Evolutionary conservation across 1,284 basidiomycete species (phyloP).

Genomic region (Boletus mariae): DNA sequence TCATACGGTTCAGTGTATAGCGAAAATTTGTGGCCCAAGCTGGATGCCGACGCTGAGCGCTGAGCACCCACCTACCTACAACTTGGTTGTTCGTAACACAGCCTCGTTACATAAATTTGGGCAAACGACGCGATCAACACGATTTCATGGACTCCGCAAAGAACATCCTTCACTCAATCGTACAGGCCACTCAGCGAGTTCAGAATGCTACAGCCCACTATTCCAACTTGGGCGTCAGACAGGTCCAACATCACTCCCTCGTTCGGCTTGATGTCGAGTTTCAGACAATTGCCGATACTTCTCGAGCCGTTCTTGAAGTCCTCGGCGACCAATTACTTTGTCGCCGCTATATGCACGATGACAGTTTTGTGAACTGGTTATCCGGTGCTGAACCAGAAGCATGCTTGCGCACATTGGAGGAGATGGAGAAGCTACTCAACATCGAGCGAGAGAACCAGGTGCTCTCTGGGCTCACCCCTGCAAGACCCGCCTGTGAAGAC

Average conservation of each 20-base stretch:
- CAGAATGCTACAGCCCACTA: not conserved
- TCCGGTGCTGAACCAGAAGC: not conserved
- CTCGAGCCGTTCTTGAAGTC: constrained; percentile 1
- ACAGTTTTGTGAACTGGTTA: constrained; percentile 7
- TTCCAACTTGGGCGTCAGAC: constrained; percentile 1
- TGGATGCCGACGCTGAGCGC: too few species aligned
- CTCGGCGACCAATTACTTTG: not conserved
- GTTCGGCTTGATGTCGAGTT: constrained; percentile 13
- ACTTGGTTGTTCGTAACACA: not conserved
- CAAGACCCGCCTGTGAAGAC: not conserved
- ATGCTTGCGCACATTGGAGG: constrained; percentile 2
- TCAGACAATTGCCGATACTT: constrained; percentile 6
- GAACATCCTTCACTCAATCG: not conserved
- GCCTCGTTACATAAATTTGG: not conserved
- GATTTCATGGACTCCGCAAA: constrained; percentile 9
- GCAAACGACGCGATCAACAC: too few species aligned
- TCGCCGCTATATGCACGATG: constrained; percentile 2
- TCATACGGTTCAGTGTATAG: constrained; percentile 12
- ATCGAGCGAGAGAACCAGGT: not conserved
- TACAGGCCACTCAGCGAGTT: not conserved
- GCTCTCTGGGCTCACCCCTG: not conserved
- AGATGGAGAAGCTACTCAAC: not conserved
- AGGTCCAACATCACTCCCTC: constrained; percentile 7
- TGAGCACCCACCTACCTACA: too few species aligned
- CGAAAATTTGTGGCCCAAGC: not conserved